Conservation (phyloP, 2,329 filamentous ascomycete genomes). For the Apiospora phragmitis region DNA sequence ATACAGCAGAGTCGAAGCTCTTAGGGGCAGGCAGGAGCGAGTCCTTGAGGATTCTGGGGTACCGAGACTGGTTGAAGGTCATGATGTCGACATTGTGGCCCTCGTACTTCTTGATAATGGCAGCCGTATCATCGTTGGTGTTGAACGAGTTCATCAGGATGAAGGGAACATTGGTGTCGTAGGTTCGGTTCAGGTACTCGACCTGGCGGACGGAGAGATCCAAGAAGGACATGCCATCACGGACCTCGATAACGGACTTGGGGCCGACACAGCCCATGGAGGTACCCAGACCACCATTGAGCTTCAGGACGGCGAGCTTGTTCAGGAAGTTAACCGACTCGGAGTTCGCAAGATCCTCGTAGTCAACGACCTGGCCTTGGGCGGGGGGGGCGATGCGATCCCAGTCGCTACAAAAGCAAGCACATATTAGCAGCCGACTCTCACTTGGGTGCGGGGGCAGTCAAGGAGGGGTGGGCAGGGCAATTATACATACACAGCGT, state of each 20-base stretch:
- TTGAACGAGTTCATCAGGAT: constrained; percentile 99
- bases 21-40: constrained; percentile 95
- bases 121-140: constrained; percentile 95
- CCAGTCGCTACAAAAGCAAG: constrained; percentile 69
- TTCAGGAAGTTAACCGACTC: constrained; percentile 92
- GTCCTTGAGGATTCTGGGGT: constrained; percentile 97
- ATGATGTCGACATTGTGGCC: constrained; percentile 99
- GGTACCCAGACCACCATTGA: constrained; percentile 98
- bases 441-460: background rate
- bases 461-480: background rate
- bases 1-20: constrained; percentile 80
- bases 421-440: constrained; percentile 22
- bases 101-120: constrained; percentile 99
- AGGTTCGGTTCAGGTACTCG: constrained; percentile 98
- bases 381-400: constrained; percentile 94
- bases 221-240: constrained; percentile 99
- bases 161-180: constrained; percentile 95
- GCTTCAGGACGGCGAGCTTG: constrained; percentile 98
- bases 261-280: constrained; percentile 99
- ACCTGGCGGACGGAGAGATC: constrained; percentile 98
- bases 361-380: constrained; percentile 91
- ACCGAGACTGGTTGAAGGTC: constrained; percentile 99
- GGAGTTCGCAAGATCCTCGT: constrained; percentile 83
- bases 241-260: constrained; percentile 99
- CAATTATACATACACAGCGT: constrained; percentile 65